Evolutionary conservation across 805 yeast species (phyloP).

Genomic region (Hanseniaspora taiwanica): DNA sequence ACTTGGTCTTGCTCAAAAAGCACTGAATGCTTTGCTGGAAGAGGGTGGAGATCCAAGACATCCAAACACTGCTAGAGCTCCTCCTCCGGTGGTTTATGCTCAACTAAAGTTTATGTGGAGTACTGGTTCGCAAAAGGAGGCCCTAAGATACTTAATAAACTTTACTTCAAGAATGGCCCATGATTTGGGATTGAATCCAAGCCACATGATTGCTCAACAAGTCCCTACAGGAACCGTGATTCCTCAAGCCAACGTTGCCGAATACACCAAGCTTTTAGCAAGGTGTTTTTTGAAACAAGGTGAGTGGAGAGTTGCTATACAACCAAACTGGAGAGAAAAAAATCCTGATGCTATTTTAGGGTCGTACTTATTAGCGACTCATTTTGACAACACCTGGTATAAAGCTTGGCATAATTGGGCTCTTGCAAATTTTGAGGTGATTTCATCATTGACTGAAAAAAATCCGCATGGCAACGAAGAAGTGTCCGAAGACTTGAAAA

Average conservation of each 20-base stretch:
- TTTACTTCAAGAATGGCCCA: conserved; percentile 85
- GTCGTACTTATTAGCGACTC: conserved; percentile 86
- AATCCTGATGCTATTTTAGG: conserved; percentile 77
- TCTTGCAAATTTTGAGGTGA: conserved; percentile 89
- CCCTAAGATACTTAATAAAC: conserved; percentile 71
- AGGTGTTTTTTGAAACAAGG: conserved; percentile 96
- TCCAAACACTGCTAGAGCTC: conserved; percentile 60
- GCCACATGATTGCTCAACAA: conserved; percentile 77
- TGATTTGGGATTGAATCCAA: conserved; percentile 76
- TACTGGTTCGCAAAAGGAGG: conserved; percentile 76
- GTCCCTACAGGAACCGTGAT: conserved; percentile 43
- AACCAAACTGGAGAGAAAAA: conserved; percentile 66
- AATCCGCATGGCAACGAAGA: conserved; percentile 13
- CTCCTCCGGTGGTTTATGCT: conserved; percentile 95
- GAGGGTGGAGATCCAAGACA: conserved; percentile 46
- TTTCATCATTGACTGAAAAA: conserved; percentile 38
- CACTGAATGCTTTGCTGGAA: conserved; percentile 66
- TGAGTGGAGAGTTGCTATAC: conserved; percentile 88
- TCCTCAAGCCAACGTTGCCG: conserved; percentile 55
- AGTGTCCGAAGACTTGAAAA: conserved; percentile 7
- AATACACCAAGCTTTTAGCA: conserved; percentile 74
- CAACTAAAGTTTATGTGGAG: conserved; percentile 97
- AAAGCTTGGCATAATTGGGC: conserved; percentile 99
- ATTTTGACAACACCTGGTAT: conserved; percentile 86
- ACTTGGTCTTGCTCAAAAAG: conserved; percentile 81